Base-by-base conservation (phyloP, 2,329 filamentous ascomycete species). In the Leptosphaerulina australis region DNA sequence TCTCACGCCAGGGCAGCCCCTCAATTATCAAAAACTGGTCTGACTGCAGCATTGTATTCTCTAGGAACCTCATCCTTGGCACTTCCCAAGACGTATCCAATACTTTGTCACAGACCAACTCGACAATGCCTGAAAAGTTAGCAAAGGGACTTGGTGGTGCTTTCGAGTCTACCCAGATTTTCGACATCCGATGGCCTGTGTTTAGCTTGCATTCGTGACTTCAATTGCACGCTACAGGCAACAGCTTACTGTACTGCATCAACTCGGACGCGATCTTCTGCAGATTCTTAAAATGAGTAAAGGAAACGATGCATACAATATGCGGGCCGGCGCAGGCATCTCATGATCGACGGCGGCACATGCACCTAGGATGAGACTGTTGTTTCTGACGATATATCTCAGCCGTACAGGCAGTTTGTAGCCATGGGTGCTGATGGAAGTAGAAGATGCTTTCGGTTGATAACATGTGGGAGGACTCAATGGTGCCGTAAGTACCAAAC, bases 381-480 rank as follows among this genome's bases (percentile, higher is more conserved):
- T 0, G 55, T 72, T 1, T 78, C 73, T 40, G 76, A 78, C 41
- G 52, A 75, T 26, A 77, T 75, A 1, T 78, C 77, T 57, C 73
- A 79, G 60, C 76, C 74, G 0, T 77, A 77, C 34, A 75, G 75
- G 0, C 74, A 77, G 64, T 74, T 78, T 34, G 65, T 76, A 38
- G 49, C 73, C n/a, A 77, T 77, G 75, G 62, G 78, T 48, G 62
- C 63, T 5, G 74, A 77, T 62, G 76, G 77, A 0, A 29, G 26
- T 20, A 62, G 5, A 58, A 55, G 44, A 41, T 22, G 9, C 40
- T 56, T 18, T 34, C 56, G 11, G 58, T 56, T 11, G 55, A 62
- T 36, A 57, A 53, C 22, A 51, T 57, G 48, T 62, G 55, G 57
- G 55, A 60, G 30, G 57, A 52, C 41, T 55, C 53, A 3, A 60